Evolutionary conservation across 441 rosid species (phyloP).

Genomic region (Manihot esculenta): DNA sequence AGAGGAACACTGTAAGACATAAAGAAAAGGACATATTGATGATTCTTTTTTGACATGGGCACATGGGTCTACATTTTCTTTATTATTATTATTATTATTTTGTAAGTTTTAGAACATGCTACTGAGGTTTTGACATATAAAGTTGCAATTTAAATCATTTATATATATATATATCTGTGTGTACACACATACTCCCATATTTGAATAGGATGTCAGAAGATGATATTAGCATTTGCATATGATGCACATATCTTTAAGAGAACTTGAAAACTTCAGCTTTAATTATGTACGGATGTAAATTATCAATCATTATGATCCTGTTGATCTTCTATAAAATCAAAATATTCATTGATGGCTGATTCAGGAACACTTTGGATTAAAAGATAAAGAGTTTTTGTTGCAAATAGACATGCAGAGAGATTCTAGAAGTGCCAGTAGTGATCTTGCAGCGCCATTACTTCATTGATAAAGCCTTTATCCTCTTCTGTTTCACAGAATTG

Average conservation of each 20-base stretch:
- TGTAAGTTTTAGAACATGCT: no score
- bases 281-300: neutral
- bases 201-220: neutral
- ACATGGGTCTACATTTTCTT: no score
- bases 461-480: neutral
- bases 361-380: neutral
- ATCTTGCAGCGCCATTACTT: neutral
- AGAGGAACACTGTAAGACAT: neutral
- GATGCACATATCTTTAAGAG: neutral
- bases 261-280: neutral
- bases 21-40: neutral
- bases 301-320: neutral
- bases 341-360: neutral
- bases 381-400: neutral
- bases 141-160: no score
- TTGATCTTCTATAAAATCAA: neutral
- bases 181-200: no score
- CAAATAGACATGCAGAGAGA: neutral
- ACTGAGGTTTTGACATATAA: no score
- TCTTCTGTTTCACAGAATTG: neutral
- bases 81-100: no score
- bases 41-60: no score
- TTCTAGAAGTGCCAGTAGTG: neutral
- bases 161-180: neutral
- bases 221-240: neutral